These are phyloP conservation scores for Eucalyptus regnans DNA, from an alignment of 345 rosid species.

Conservation along the genomic window DNA sequence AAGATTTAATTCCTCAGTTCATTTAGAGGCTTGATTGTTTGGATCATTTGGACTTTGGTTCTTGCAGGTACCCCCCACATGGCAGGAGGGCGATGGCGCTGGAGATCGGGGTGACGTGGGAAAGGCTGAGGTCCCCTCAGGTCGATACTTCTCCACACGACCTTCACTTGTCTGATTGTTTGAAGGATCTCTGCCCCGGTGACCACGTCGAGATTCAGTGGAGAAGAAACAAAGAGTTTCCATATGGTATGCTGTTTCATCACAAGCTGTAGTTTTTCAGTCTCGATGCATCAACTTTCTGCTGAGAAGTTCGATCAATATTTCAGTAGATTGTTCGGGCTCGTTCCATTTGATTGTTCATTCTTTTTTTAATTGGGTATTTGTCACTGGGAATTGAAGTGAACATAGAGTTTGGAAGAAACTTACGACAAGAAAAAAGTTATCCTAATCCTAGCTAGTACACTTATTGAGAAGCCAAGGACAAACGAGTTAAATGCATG, in stretches of 20 bases:
- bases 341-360: not conserved
- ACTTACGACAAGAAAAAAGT: not conserved
- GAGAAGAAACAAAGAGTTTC: constrained; percentile 77
- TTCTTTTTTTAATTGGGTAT: not conserved
- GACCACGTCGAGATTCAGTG: constrained; percentile 90
- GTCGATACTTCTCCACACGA: constrained; percentile 43
- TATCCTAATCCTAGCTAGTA: not conserved
- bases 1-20: not conserved
- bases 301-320: not conserved
- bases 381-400: not conserved
- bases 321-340: not conserved
- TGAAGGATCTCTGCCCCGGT: constrained; percentile 48
- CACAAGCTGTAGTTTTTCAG: not conserved
- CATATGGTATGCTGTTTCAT: constrained; percentile 38
- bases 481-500: not conserved
- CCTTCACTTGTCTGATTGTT: constrained; percentile 55
- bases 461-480: not conserved
- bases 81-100: constrained; percentile 26
- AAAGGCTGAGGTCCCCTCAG: constrained; percentile 54
- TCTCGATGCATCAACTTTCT: not conserved
- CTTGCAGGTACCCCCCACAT: constrained; percentile 53
- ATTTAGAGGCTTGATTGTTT: not conserved
- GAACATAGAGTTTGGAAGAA: not conserved
- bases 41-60: not conserved
- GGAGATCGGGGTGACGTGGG: constrained; percentile 65